Base-by-base conservation (phyloP, 2,329 filamentous ascomycete species). In the Chrysoporthe puriensis region DNA sequence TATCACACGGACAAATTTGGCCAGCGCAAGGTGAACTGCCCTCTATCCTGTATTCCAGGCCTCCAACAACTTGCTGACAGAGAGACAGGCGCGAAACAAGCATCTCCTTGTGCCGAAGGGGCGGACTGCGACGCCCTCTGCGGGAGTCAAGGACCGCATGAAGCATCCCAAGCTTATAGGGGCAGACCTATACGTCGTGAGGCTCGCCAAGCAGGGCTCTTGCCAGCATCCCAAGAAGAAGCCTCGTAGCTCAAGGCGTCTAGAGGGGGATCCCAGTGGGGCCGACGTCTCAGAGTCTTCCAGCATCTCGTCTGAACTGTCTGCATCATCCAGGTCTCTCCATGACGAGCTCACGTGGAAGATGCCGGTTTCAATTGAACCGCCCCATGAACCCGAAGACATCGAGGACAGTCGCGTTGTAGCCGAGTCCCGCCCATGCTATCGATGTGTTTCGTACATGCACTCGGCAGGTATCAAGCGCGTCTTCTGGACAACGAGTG, bases 381-480 rank as follows among this genome's bases (percentile, higher is more conserved):
- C 43, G 42, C 32, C 69, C 21, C 16, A 42, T 18, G 48, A 43
- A 9, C 42, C 43, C 34, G 57, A 64, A 44, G 21, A 62, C 16
- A 18, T 40, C 16, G 50, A 26, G 32, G 34, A 16, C n/a, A 42
- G 11, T 18, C 64, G 46, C 16, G 26, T 67, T 18, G 61, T 61
- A 18, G 74, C 76, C 40, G 76, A 79, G 7, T 85, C 83, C 5
- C 77, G 80, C 5, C 84, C 83, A 0, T 86, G 84, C 73, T 86
- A 86, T 71, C 78, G 83, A 3, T 86, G 83, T 71, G 79, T 85
- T 18, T 75, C 76, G 2, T 83, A 83, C 72, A 85, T 86, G 83
- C 76, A 84, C 66, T 79, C 79, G 3, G 82, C 81, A 1, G 84
- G 83, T 14, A 83, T 86, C 72, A 83, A 82, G 71, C 78, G 84